Percentiles rank a stretch among this genome's conserved stretches.
These are phyloP conservation scores for Phytophthora sojae DNA, from an alignment of 352 stramenopile genomes.

Conservation along the genomic window DNA sequence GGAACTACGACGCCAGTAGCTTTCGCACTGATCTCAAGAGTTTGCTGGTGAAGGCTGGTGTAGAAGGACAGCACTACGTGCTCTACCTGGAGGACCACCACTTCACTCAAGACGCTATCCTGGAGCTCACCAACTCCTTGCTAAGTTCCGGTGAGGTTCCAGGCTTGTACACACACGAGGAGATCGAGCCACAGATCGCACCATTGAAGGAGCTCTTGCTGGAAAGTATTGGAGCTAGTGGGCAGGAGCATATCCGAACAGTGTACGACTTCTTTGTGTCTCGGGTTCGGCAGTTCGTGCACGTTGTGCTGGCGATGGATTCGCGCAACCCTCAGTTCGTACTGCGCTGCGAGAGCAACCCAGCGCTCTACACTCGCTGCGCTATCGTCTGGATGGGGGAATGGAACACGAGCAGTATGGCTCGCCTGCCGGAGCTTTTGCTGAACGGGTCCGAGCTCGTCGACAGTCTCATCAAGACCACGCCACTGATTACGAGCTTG, in stretches of 20 bases:
- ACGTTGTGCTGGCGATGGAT: conserved; percentile 89
- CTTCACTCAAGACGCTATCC: conserved; percentile 87
- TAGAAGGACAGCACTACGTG: conserved; percentile 87
- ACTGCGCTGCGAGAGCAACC: conserved; percentile 93
- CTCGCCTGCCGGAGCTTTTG: conserved; percentile 77
- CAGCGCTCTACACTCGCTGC: conserved; percentile 93
- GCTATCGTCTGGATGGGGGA: conserved; percentile 95
- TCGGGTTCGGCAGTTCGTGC: conserved; percentile 90
- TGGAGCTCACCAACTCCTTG: conserved; percentile 94
- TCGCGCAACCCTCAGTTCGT: conserved; percentile 77
- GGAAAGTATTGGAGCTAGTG: conserved; percentile 65
- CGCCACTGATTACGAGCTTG: conserved; percentile 60
- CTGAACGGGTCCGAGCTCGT: conserved; percentile 66
- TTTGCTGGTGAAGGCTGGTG: conserved; percentile 83
- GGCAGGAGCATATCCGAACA: conserved; percentile 72
- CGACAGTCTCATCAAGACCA: conserved; percentile 64
- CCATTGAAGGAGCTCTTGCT: conserved; percentile 93
- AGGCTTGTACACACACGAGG: conserved; percentile 93
- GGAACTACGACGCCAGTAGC: conserved; percentile 70
- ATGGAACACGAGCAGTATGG: conserved; percentile 84
- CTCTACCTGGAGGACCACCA: conserved; percentile 96
- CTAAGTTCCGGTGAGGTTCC: conserved; percentile 93
- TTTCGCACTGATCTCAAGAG: conserved; percentile 93
- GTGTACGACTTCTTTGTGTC: conserved; percentile 95
- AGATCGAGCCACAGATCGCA: conserved; percentile 92